Conservation (phyloP, 176 grass and related monocot genomes). For the Carex pumila region DNA sequence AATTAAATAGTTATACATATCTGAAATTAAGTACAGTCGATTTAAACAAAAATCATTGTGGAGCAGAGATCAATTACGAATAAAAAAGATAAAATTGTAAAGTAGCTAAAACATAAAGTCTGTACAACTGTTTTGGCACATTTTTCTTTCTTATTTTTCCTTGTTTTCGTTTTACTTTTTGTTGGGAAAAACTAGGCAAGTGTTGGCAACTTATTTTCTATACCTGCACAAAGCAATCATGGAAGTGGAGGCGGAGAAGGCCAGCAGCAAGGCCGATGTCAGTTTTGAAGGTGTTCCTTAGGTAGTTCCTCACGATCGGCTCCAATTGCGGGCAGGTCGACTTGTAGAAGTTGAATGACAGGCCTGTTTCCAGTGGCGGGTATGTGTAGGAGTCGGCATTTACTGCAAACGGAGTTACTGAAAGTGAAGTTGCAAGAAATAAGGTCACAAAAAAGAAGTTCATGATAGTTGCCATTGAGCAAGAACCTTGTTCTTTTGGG, state of each 20-base stretch:
- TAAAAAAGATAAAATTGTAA: no score
- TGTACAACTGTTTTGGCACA: no score
- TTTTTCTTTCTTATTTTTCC: no score
- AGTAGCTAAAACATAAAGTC: no score
- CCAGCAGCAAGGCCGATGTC: constrained; percentile 49
- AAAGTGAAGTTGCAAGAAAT: background rate
- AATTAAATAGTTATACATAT: no score
- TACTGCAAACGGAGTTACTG: background rate
- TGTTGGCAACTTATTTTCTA: no score
- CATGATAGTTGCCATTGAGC: background rate
- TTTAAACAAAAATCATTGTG: no score
- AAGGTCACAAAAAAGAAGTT: background rate
- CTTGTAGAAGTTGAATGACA: constrained; percentile 50
- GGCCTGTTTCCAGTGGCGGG: constrained; percentile 32
- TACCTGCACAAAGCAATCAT: constrained; percentile 74
- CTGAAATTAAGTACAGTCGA: no score
- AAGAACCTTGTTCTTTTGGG: background rate
- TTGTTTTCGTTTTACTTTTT: no score
- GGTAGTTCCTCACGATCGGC: constrained; percentile 17
- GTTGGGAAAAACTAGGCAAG: no score
- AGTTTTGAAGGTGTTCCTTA: constrained; percentile 9
- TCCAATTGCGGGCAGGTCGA: constrained; percentile 35
- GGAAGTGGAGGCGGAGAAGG: constrained; percentile 23
- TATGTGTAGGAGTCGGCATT: background rate
- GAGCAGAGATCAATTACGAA: no score